Conservation (phyloP, 306 rosid species). For the Dalbergia oliveri region DNA sequence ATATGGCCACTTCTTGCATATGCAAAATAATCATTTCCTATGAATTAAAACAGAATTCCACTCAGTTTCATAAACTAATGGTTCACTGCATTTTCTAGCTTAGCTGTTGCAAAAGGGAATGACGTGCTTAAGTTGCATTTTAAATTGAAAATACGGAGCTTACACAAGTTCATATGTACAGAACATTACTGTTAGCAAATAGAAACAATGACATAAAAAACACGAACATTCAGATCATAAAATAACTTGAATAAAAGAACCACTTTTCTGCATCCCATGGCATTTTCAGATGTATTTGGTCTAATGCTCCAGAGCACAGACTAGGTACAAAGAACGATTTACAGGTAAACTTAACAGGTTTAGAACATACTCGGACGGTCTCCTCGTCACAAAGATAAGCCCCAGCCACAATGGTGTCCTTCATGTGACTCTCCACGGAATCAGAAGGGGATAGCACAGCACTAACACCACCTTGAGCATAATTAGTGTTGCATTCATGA, state of each 20-base stretch:
- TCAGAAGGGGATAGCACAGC: constrained; percentile 91
- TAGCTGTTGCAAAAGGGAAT: background rate
- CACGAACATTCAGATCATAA: background rate
- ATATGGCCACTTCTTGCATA: constrained; percentile 18
- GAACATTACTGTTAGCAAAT: background rate
- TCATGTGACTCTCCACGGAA: constrained; percentile 95
- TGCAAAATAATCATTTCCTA: constrained; percentile 13
- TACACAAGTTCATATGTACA: background rate
- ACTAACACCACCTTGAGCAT: constrained; percentile 99
- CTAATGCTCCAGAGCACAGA: constrained; percentile 17
- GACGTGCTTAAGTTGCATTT: constrained; percentile 2
- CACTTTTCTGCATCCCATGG: background rate
- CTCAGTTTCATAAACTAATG: constrained; percentile 1
- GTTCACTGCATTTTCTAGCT: background rate
- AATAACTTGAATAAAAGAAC: constrained; percentile 21
- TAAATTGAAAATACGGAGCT: constrained; percentile 29
- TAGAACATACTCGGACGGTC: constrained; percentile 81
- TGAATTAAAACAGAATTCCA: constrained; percentile 14
- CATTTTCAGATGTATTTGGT: constrained; percentile 1
- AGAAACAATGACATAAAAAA: constrained; percentile 5
- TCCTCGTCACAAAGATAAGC: constrained; percentile 96
- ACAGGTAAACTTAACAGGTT: constrained; percentile 11
- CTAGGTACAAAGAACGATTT: constrained; percentile 27
- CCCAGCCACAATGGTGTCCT: constrained; percentile 94
- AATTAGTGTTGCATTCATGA: constrained; percentile 96